These are phyloP conservation scores for Halteria grandinella DNA, from an alignment of 73 alveolate species.

Conservation along the genomic window DNA sequence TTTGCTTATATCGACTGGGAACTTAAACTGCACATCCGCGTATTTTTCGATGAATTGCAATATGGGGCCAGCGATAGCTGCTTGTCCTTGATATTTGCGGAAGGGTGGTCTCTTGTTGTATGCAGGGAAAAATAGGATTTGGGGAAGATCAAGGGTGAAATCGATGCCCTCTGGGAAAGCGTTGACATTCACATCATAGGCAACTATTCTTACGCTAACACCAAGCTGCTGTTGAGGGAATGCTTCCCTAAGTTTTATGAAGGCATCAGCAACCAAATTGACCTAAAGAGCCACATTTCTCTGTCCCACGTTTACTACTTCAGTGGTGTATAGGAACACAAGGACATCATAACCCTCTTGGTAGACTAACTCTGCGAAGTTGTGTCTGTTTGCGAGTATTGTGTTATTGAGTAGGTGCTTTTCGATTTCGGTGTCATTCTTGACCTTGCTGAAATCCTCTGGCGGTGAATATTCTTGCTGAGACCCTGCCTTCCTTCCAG, in stretches of 20 bases:
- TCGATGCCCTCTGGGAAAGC: constrained; percentile 57
- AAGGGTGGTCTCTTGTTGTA: constrained; percentile 51
- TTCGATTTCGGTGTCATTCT: constrained; percentile 20
- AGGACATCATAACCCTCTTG: constrained; percentile 28
- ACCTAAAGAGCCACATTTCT: constrained; percentile 14
- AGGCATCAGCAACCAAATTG: constrained; percentile 23
- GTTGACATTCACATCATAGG: constrained; percentile 50
- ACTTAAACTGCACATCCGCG: constrained; percentile 26
- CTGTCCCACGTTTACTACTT: constrained; percentile 4
- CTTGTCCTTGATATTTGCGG: constrained; percentile 26
- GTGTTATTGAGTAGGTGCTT: background rate
- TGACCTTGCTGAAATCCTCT: background rate
- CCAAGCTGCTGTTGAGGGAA: background rate
- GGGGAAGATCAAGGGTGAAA: constrained; percentile 50
- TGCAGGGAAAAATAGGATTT: constrained; percentile 54
- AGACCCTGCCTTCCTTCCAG: background rate
- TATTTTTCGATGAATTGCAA: background rate
- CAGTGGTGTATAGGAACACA: constrained; percentile 33
- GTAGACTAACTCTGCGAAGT: background rate
- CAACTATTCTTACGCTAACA: background rate
- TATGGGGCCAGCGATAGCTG: constrained; percentile 32
- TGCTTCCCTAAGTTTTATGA: background rate
- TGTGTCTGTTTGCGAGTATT: background rate
- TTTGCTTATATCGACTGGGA: constrained; percentile 31
- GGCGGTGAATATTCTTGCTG: no score